These are phyloP conservation scores for Aspergillus sp. DNA, from an alignment of 2,329 filamentous ascomycete species.

Conservation along the genomic window DNA sequence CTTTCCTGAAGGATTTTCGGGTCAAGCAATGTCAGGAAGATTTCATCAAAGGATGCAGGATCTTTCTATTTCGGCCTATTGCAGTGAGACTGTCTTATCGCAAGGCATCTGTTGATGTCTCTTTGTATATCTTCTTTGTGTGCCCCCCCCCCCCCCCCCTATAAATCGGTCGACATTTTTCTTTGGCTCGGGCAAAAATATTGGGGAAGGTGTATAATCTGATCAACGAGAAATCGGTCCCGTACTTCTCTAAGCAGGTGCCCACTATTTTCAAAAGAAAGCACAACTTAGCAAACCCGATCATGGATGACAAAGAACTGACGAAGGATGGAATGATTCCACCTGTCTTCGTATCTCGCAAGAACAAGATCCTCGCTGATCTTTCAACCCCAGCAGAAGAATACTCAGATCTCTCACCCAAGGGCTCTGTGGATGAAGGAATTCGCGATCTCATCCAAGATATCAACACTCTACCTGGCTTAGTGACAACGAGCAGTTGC, in stretches of 20 bases:
- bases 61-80: not conserved
- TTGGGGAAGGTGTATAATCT: not conserved
- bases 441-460: constrained; percentile 75
- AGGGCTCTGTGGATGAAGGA: constrained; percentile 78
- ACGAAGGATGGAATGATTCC: constrained; percentile 22
- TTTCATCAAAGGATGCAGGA: not conserved
- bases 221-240: not conserved
- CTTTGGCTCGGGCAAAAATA: not conserved
- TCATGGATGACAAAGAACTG: constrained; percentile 5
- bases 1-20: constrained; percentile 15
- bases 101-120: not conserved
- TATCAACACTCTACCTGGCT: constrained; percentile 71
- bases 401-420: constrained; percentile 83
- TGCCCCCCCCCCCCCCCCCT: too few species aligned
- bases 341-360: constrained; percentile 58
- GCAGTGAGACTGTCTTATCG: not conserved
- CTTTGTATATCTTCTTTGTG: not conserved
- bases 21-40: not conserved
- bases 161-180: not conserved
- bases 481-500: constrained; percentile 92
- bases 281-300: not conserved
- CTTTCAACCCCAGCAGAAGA: constrained; percentile 67
- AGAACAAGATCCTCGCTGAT: constrained; percentile 69
- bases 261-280: not conserved
- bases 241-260: not conserved